Conservation (phyloP, 2,329 filamentous ascomycete species). For the Colletotrichum sp. region DNA sequence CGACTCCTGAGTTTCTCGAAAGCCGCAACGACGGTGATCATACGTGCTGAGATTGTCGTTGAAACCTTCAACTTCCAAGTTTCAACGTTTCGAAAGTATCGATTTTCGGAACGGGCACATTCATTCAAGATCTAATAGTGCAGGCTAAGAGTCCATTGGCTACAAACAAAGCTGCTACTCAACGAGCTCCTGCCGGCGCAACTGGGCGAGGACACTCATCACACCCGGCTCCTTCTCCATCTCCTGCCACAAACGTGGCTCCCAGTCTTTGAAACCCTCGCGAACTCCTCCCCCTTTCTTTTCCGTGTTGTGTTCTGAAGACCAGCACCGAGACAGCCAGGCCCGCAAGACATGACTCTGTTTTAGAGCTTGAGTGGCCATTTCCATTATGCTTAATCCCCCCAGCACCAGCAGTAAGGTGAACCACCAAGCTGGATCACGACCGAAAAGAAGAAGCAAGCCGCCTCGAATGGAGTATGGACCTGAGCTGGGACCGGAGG, state of each 20-base stretch:
- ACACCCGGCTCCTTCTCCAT: constrained; percentile 51
- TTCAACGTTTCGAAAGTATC: neutral
- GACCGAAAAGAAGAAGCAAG: neutral
- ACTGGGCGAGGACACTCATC: neutral
- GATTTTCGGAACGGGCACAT: neutral
- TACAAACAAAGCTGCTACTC: neutral
- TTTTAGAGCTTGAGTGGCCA: neutral
- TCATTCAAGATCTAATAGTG: neutral
- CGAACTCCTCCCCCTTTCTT: constrained; percentile 26
- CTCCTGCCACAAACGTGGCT: constrained; percentile 62
- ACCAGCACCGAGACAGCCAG: constrained; percentile 34
- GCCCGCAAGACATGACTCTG: neutral
- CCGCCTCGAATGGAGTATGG: neutral
- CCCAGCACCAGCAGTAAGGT: neutral
- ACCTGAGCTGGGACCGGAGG: neutral
- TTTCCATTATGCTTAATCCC: neutral
- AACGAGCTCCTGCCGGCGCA: neutral
- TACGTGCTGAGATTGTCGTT: neutral
- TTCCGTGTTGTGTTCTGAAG: constrained; percentile 52
- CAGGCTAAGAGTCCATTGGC: neutral
- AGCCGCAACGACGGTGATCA: neutral
- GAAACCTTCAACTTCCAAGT: neutral
- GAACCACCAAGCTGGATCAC: neutral
- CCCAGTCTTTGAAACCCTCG: constrained; percentile 49
- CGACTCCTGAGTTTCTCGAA: neutral